phyloP scores from a whole-genome alignment of 108 stramenopile genomes.

The Schizochytrium sp. region DNA sequence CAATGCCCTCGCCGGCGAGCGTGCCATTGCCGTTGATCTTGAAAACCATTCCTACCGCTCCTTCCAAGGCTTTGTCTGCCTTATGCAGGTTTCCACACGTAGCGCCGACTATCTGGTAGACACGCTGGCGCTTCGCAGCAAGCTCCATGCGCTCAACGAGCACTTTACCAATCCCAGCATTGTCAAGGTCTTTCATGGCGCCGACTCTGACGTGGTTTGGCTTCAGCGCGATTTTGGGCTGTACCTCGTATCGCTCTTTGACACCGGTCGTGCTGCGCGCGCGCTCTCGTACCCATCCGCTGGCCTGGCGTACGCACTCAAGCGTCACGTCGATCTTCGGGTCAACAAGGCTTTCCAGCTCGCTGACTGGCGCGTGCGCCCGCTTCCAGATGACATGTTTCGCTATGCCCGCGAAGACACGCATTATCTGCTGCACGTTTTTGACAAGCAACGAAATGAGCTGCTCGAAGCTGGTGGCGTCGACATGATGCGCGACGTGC shows the following conservation, averaged over 20 bases:
- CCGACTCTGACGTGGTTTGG: slow-evolving; percentile 90
- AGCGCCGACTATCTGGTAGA: slow-evolving; percentile 80
- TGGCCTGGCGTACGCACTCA: slow-evolving; percentile 71
- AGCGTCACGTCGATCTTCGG: slow-evolving; percentile 57
- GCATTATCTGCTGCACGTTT: slow-evolving; percentile 80
- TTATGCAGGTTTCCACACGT: slow-evolving; percentile 75
- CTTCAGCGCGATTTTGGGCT: slow-evolving; percentile 94
- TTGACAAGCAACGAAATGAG: slow-evolving; percentile 47
- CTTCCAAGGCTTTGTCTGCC: slow-evolving; percentile 86
- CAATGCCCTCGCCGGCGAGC: not conserved
- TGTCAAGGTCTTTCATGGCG: slow-evolving; percentile 94
- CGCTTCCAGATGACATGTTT: slow-evolving; percentile 73
- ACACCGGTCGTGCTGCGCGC: slow-evolving; percentile 78
- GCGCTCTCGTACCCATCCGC: slow-evolving; percentile 59
- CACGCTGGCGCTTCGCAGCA: slow-evolving; percentile 60
- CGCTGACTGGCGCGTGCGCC: slow-evolving; percentile 91
- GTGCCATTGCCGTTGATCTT: slow-evolving; percentile 68
- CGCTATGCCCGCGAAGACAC: slow-evolving; percentile 80
- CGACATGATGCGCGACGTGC: not conserved
- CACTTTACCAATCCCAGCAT: slow-evolving; percentile 75
- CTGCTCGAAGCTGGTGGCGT: slow-evolving; percentile 17
- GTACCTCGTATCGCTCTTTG: slow-evolving; percentile 88
- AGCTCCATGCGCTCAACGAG: slow-evolving; percentile 47
- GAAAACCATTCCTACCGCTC: slow-evolving; percentile 78
- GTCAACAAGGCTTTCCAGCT: slow-evolving; percentile 85